Percentiles rank a stretch among this genome's conserved stretches.
Conservation (phyloP, 345 rosid species). For the Erodium maritimum region DNA sequence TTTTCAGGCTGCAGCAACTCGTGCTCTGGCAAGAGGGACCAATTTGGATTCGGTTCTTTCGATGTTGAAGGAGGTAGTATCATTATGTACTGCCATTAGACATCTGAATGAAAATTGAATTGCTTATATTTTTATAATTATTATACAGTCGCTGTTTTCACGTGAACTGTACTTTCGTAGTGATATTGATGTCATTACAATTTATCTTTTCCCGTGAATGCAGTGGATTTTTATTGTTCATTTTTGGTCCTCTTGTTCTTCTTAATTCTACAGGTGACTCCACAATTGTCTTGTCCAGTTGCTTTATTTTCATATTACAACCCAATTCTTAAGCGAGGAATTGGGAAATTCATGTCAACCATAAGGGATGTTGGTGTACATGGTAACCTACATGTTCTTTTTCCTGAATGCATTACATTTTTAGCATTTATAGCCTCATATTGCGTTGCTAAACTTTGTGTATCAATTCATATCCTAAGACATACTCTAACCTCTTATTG, state of each 20-base stretch:
- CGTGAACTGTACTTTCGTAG: neutral
- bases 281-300: conserved; percentile 66
- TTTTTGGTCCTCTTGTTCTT: neutral
- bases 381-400: conserved; percentile 24
- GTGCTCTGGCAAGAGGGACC: conserved; percentile 67
- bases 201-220: too few species aligned
- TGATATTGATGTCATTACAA: too few species aligned
- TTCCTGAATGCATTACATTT: neutral
- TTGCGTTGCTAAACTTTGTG: too few species aligned
- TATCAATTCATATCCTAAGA: too few species aligned
- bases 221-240: neutral
- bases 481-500: too few species aligned
- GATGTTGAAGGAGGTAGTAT: conserved; percentile 72
- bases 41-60: conserved; percentile 49
- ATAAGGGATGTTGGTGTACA: conserved; percentile 57
- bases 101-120: too few species aligned
- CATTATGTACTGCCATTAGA: neutral
- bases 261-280: conserved; percentile 45
- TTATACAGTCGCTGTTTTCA: too few species aligned
- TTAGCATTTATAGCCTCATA: too few species aligned
- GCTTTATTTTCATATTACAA: conserved; percentile 83
- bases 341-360: conserved; percentile 54
- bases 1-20: conserved; percentile 80
- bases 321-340: conserved; percentile 67
- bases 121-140: too few species aligned